These are phyloP conservation scores for Podaxis sp. DNA, from an alignment of 768 basidiomycete genomes.

Conservation along the genomic window DNA sequence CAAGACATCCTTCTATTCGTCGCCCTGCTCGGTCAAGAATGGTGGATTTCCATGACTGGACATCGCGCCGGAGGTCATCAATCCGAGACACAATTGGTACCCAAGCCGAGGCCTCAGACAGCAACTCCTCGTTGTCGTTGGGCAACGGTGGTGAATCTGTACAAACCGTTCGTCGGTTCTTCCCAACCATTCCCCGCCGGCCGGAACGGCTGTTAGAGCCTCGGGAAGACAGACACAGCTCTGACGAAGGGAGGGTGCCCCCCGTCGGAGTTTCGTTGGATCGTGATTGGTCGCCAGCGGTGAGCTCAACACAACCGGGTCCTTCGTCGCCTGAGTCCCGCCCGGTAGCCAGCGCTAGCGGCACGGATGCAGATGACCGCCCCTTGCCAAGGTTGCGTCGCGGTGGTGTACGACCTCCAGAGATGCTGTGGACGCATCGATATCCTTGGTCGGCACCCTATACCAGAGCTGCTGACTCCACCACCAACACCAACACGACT, in stretches of 20 bases:
- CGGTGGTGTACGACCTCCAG: slow-evolving; percentile 66
- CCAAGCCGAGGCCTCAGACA: slow-evolving; percentile 29
- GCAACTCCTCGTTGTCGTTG: slow-evolving; percentile 7
- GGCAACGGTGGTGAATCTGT: slow-evolving; percentile 4
- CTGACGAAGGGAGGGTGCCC: not conserved
- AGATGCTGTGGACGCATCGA: slow-evolving; percentile 45
- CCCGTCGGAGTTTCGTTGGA: slow-evolving; percentile 3
- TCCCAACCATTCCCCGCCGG: slow-evolving; percentile 12
- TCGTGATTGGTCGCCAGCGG: not conserved
- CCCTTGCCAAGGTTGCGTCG: slow-evolving; percentile 43
- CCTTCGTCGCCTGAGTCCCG: not conserved
- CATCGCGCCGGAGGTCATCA: slow-evolving; percentile 58
- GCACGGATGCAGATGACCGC: not conserved
- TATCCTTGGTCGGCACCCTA: slow-evolving; percentile 4
- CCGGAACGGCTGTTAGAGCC: slow-evolving; percentile 2
- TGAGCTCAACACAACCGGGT: not conserved
- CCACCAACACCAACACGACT: not conserved
- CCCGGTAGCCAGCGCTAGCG: not conserved
- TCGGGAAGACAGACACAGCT: not conserved
- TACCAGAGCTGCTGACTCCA: not conserved
- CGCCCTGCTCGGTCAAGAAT: slow-evolving; percentile 54
- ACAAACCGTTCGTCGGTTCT: slow-evolving; percentile 17
- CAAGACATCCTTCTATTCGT: slow-evolving; percentile 62
- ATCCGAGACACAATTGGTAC: slow-evolving; percentile 35
- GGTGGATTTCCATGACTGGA: slow-evolving; percentile 74